These are phyloP conservation scores for Melaleuca alternifolia DNA, from an alignment of 345 rosid genomes.

Conservation along the genomic window DNA sequence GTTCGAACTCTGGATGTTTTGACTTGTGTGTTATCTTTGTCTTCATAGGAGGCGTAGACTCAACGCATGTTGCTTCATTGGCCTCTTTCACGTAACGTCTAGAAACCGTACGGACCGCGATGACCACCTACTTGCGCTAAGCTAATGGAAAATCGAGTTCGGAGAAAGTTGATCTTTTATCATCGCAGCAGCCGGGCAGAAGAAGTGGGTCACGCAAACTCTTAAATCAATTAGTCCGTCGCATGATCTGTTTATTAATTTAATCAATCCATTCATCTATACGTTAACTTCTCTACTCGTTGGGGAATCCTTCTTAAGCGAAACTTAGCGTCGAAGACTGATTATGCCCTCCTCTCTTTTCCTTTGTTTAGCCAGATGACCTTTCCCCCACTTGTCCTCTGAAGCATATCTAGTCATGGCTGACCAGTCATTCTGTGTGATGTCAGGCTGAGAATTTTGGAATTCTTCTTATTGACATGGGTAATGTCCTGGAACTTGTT, in stretches of 20 bases:
- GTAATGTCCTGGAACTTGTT: background rate
- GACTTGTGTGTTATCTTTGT: background rate
- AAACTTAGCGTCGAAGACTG: background rate
- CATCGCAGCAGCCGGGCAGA: background rate
- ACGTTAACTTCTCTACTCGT: background rate
- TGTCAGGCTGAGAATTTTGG: background rate
- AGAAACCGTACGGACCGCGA: background rate
- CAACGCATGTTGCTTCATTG: background rate
- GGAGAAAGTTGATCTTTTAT: background rate
- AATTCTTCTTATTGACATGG: background rate
- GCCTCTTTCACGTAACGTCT: background rate
- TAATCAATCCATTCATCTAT: background rate
- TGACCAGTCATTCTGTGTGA: background rate
- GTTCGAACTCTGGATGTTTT: background rate
- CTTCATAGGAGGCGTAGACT: background rate
- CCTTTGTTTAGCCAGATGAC: background rate
- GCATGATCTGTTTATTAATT: background rate
- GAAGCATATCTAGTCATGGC: background rate
- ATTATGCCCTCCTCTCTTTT: background rate
- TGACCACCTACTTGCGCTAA: background rate
- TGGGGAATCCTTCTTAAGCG: background rate
- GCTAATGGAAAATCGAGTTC: background rate
- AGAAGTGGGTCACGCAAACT: background rate
- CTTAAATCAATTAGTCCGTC: background rate
- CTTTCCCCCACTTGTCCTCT: background rate